Conservation (phyloP, 257 asterid species). For the Oldenlandia corymbosa region DNA sequence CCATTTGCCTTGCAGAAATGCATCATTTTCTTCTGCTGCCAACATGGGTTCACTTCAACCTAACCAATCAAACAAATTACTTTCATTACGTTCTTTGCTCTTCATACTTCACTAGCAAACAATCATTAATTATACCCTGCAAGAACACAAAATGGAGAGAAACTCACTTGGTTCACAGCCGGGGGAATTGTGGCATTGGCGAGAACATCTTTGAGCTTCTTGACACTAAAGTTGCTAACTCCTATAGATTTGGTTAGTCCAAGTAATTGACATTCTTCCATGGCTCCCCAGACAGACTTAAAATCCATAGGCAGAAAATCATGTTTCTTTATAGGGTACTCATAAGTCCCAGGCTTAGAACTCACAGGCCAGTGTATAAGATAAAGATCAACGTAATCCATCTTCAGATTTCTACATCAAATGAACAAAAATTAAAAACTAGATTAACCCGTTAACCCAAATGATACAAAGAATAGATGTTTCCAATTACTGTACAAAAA, state of each 20-base stretch:
- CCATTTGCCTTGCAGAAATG: conserved; percentile 50
- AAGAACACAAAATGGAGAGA: too few species aligned
- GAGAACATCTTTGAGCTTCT: conserved; percentile 31
- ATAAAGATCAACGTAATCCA: conserved; percentile 45
- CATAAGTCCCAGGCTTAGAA: conserved; percentile 25
- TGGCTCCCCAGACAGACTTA: conserved; percentile 45
- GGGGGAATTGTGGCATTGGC: conserved; percentile 44
- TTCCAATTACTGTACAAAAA: too few species aligned
- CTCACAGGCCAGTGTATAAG: conserved; percentile 51
- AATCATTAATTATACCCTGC: not conserved
- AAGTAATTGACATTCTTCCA: conserved; percentile 44
- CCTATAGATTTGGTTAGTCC: conserved; percentile 52
- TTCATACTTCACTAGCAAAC: too few species aligned
- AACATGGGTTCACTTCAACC: conserved; percentile 78
- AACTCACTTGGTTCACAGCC: conserved; percentile 56
- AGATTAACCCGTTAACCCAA: too few species aligned
- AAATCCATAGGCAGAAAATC: conserved; percentile 41
- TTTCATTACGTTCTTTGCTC: too few species aligned
- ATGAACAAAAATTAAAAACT: conserved; percentile 1
- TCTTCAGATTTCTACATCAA: conserved; percentile 34
- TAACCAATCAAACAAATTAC: conserved; percentile 16
- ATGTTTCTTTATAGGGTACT: conserved; percentile 32
- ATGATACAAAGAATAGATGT: too few species aligned
- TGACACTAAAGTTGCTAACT: conserved; percentile 46
- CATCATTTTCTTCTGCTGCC: conserved; percentile 68